Evolutionary conservation across 768 basidiomycete genomes (phyloP).

Genomic region (Panaeolus papilionaceus): DNA sequence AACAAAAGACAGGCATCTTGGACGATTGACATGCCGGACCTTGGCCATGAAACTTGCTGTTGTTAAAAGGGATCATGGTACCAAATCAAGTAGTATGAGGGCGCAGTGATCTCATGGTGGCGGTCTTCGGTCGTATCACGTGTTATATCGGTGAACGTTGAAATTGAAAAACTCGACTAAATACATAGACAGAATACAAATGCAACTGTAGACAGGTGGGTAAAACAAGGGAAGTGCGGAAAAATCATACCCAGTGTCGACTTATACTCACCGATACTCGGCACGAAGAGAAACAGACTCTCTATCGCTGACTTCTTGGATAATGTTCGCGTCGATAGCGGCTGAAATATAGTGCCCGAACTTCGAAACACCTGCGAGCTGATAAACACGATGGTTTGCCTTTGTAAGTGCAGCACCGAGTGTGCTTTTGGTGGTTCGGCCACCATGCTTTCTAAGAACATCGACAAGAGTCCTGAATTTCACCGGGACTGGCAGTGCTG

Average conservation of each 20-base stretch:
- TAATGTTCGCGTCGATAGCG: constrained; percentile 17
- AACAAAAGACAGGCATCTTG: background rate
- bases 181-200: background rate
- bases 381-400: constrained; percentile 15
- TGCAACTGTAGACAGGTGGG: background rate
- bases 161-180: background rate
- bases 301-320: constrained; percentile 3
- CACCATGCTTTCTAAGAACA: background rate
- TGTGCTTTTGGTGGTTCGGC: background rate
- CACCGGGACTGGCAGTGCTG: background rate
- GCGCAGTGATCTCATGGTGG: background rate
- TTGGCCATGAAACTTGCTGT: constrained; percentile 7
- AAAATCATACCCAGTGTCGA: background rate
- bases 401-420: constrained; percentile 15
- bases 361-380: constrained; percentile 17
- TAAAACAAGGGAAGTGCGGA: background rate
- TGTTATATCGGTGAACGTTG: background rate
- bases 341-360: constrained; percentile 18
- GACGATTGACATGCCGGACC: constrained; percentile 2
- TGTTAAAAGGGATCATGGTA: constrained; percentile 5
- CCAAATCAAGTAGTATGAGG: constrained; percentile 11
- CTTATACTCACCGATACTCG: background rate
- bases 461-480: background rate
- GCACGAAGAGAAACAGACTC: background rate
- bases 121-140: constrained; percentile 7